Percentiles rank a stretch among this genome's conserved stretches.
phyloP scores from a whole-genome alignment of 2,329 filamentous ascomycete genomes.

The Rhynchosporium graminicola region DNA sequence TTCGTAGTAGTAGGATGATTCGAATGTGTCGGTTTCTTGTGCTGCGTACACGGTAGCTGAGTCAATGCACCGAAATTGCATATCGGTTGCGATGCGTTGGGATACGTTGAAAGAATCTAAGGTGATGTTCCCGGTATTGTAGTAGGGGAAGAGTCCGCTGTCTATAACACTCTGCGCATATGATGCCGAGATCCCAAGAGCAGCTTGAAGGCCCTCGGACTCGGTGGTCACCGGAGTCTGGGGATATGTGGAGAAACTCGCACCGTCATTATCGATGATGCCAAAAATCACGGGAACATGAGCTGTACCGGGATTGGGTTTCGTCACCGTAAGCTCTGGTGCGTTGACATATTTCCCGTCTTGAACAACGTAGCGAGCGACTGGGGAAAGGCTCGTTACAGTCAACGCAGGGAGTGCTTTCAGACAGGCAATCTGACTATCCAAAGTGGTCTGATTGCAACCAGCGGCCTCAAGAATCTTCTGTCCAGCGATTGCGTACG shows the following conservation, averaged over 20 bases:
- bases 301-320: slow-evolving; percentile 47
- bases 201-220: slow-evolving; percentile 46
- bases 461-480: slow-evolving; percentile 50
- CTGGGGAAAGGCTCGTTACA: slow-evolving; percentile 43
- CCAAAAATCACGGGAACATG: slow-evolving; percentile 56
- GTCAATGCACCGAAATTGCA: slow-evolving; percentile 56
- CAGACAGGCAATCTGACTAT: slow-evolving; percentile 50
- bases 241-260: slow-evolving; percentile 51
- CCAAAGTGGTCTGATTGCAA: slow-evolving; percentile 47
- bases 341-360: slow-evolving; percentile 54
- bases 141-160: slow-evolving; percentile 51
- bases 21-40: slow-evolving; percentile 44
- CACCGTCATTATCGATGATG: slow-evolving; percentile 50
- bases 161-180: slow-evolving; percentile 46
- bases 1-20: slow-evolving; percentile 52
- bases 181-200: slow-evolving; percentile 48
- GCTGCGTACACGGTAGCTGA: slow-evolving; percentile 55
- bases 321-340: slow-evolving; percentile 47
- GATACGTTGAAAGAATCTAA: slow-evolving; percentile 57
- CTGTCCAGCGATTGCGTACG: slow-evolving; percentile 50
- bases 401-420: slow-evolving; percentile 44
- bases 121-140: slow-evolving; percentile 51
- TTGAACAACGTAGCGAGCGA: slow-evolving; percentile 55
- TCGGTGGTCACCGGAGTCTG: slow-evolving; percentile 45
- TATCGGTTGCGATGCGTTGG: slow-evolving; percentile 53